These are phyloP conservation scores for Teratosphaeria destructans DNA, from an alignment of 2,329 filamentous ascomycete species.

Conservation along the genomic window DNA sequence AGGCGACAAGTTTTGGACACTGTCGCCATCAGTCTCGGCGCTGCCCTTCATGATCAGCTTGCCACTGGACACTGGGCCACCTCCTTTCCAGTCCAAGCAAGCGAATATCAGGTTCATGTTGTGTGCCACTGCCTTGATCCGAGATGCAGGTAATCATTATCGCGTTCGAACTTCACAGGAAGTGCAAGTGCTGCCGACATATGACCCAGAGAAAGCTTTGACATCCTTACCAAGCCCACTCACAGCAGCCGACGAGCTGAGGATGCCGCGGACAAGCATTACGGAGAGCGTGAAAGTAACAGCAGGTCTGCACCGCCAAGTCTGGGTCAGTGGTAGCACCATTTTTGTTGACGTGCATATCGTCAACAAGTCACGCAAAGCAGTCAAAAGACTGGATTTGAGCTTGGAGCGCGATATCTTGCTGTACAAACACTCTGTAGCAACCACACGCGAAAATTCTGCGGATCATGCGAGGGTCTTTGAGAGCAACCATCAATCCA, in stretches of 20 bases:
- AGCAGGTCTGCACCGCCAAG: constrained; percentile 46
- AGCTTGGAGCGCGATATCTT: constrained; percentile 42
- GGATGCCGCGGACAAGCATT: constrained; percentile 29
- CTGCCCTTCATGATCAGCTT: constrained; percentile 44
- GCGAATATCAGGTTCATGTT: constrained; percentile 43
- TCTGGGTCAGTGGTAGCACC: constrained; percentile 47
- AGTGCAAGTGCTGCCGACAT: constrained; percentile 42
- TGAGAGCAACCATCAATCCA: constrained; percentile 40
- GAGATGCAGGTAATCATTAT: constrained; percentile 38
- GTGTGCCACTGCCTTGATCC: constrained; percentile 37
- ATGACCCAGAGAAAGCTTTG: constrained; percentile 47
- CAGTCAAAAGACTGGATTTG: constrained; percentile 41
- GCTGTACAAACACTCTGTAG: constrained; percentile 41
- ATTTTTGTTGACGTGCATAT: constrained; percentile 46
- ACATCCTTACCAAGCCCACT: constrained; percentile 43
- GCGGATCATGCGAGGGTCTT: constrained; percentile 43
- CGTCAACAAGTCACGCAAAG: constrained; percentile 40
- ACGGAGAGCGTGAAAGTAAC: constrained; percentile 39
- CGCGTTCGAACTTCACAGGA: constrained; percentile 42
- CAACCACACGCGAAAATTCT: constrained; percentile 38
- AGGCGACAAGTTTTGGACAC: constrained; percentile 37
- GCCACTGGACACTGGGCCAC: constrained; percentile 44
- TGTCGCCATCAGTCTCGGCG: constrained; percentile 36
- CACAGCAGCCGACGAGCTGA: constrained; percentile 39
- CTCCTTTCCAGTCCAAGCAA: constrained; percentile 43